Evolutionary conservation across 345 rosid species (phyloP).

Genomic region (Linum tenue): DNA sequence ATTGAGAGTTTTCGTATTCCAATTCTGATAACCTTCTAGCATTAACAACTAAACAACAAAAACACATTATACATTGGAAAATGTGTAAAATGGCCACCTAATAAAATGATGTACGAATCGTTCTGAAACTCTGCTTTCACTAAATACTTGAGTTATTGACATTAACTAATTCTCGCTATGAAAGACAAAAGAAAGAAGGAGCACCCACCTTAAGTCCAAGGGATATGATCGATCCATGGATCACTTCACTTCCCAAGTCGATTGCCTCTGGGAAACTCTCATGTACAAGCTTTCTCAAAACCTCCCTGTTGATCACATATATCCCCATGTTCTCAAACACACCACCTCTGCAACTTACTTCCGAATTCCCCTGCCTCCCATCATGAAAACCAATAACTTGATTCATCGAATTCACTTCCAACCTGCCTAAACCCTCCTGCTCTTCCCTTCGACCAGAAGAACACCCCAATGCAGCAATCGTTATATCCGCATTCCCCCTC

Average conservation of each 20-base stretch:
- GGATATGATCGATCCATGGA: slow-evolving; percentile 49
- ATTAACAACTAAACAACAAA: no score
- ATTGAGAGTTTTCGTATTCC: no score
- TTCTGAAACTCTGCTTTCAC: no score
- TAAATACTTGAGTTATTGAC: not conserved
- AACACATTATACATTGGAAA: no score
- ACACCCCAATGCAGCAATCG: slow-evolving; percentile 41
- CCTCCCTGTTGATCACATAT: slow-evolving; percentile 47
- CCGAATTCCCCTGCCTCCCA: slow-evolving; percentile 23
- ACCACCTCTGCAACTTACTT: slow-evolving; percentile 25
- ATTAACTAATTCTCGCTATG: not conserved
- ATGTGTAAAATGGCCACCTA: no score
- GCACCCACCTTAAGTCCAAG: slow-evolving; percentile 57
- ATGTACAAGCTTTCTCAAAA: slow-evolving; percentile 46
- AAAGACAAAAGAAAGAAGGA: not conserved
- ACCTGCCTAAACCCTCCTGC: slow-evolving; percentile 43
- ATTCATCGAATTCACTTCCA: slow-evolving; percentile 41
- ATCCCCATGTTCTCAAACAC: slow-evolving; percentile 55
- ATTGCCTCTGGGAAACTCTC: slow-evolving; percentile 45
- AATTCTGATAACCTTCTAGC: no score
- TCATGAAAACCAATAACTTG: slow-evolving; percentile 30
- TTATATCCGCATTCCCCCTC: slow-evolving; percentile 45
- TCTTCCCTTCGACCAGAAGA: slow-evolving; percentile 11
- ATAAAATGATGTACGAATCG: no score
- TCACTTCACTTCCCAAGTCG: slow-evolving; percentile 48